Base-by-base conservation (phyloP, 345 rosid species). In the Dipteronia sinensis region DNA sequence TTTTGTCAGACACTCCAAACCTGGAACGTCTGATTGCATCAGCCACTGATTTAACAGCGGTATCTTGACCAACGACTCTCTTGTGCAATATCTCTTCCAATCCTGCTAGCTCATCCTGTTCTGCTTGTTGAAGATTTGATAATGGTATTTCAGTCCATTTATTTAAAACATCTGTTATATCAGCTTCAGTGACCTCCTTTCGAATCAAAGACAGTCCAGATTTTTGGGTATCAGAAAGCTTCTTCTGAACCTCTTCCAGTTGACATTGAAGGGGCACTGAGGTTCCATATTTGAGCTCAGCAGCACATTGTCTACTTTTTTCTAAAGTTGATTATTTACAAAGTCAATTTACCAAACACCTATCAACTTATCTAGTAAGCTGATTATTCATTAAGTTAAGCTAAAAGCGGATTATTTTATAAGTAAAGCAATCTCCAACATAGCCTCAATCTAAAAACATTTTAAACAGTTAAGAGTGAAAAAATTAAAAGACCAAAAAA, bases 1-100 rank as follows among this genome's bases (percentile, higher is more conserved):
- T 9, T 11, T 64, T 49, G 65, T 44, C 97, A 27, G 98, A 96
- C 22, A 96, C 84, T 77, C 99, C 99, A 40, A 98, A 97, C 20
- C 65, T 25, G 6, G 63, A 71, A 10, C 75, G 23, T 29, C 10
- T 6, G 4, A 71, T 53, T 1, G 75, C 63, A 15, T 71, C 75
- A 10, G 65, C 38, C 22, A 71, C 75, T 34, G 75, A 40, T 13
- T 31, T 53, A 2, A 51, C 65, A 1, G 75, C 65, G 6, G 3
- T 10, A 53, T 53, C 64, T 34, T 71, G 75, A 27, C 75, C 75
- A 7, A 71, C 65, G 4, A 71, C 75, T 6, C 75, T 25, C 42
- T 71, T 9, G n/a, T 51, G 63, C 12, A 71, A 23, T 40, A 40
- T 2, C 44, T 71, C 42, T 29, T 23, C 75, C 20, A 53, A 29